Evolutionary conservation across 345 rosid species (phyloP).

Genomic region (Hirschfeldia incana): DNA sequence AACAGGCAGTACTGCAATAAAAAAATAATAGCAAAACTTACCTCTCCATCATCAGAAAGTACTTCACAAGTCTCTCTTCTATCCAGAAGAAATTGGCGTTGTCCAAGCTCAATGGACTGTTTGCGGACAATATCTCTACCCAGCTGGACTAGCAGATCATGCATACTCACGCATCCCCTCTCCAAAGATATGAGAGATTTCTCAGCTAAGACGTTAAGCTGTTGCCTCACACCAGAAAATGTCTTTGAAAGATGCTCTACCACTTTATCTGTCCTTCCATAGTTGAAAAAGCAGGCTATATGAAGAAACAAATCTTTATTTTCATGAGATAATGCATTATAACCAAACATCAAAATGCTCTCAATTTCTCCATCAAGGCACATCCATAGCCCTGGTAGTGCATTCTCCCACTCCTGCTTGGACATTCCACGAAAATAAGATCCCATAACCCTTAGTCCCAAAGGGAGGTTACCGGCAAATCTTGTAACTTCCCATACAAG

Average conservation of each 20-base stretch:
- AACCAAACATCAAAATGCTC: background rate
- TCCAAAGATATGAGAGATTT: slow-evolving; percentile 1
- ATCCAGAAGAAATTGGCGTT: background rate
- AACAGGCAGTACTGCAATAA: background rate
- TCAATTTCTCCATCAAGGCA: background rate
- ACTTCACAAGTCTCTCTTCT: background rate
- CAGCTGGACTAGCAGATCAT: background rate
- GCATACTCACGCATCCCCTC: background rate
- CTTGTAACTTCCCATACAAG: background rate
- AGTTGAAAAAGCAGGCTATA: background rate
- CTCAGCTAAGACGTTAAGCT: background rate
- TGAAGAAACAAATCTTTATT: background rate
- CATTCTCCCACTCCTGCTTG: background rate
- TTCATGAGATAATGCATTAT: background rate
- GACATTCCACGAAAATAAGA: background rate
- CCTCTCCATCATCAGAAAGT: background rate
- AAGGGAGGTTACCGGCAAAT: background rate
- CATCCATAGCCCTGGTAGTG: background rate
- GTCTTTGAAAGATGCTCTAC: background rate
- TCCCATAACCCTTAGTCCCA: background rate
- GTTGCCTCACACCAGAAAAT: background rate
- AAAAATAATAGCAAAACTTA: background rate
- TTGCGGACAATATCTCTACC: background rate
- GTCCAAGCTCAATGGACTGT: background rate
- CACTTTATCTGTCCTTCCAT: background rate